A percentile compares a stretch with the other conserved stretches of the same genome.
These are phyloP conservation scores for Trametes cubensis DNA, from an alignment of 768 basidiomycete genomes.

Conservation along the genomic window DNA sequence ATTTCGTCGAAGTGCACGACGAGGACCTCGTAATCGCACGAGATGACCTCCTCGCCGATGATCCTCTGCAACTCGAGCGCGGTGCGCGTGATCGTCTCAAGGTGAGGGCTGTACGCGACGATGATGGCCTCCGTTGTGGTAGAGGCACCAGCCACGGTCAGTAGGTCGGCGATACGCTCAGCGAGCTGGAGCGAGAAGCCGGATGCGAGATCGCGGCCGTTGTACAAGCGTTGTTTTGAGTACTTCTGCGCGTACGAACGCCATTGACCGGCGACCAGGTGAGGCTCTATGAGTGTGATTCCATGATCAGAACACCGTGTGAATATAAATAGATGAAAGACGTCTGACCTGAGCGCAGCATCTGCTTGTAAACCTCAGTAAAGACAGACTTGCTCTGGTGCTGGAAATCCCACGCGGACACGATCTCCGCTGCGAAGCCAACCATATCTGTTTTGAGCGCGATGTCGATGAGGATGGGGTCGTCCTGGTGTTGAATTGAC, in stretches of 20 bases:
- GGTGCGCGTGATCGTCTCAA: constrained; percentile 20
- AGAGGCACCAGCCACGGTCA: constrained; percentile 18
- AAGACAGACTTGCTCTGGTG: constrained; percentile 25
- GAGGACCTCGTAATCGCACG: constrained; percentile 22
- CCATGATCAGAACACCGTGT: not conserved
- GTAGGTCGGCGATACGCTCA: constrained; percentile 25
- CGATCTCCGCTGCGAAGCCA: constrained; percentile 26
- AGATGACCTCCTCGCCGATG: constrained; percentile 22
- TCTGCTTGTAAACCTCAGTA: constrained; percentile 23
- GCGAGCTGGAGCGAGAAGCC: constrained; percentile 26
- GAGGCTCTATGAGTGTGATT: constrained; percentile 12
- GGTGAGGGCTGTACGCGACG: constrained; percentile 12
- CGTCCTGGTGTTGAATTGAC: constrained; percentile 26
- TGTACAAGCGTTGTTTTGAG: constrained; percentile 26
- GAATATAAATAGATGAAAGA: not conserved
- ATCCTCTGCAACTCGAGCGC: constrained; percentile 22
- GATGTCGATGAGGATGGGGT: constrained; percentile 28
- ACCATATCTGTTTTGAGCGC: constrained; percentile 29
- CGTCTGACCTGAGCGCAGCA: constrained; percentile 25
- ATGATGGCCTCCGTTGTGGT: constrained; percentile 3
- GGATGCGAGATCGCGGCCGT: constrained; percentile 26
- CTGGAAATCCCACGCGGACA: constrained; percentile 27
- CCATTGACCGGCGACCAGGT: constrained; percentile 23
- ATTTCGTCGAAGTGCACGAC: constrained; percentile 16
- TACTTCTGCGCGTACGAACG: constrained; percentile 25